These are phyloP conservation scores for Neopestalotiopsis sp. DNA, from an alignment of 2,329 filamentous ascomycete genomes.

Conservation along the genomic window DNA sequence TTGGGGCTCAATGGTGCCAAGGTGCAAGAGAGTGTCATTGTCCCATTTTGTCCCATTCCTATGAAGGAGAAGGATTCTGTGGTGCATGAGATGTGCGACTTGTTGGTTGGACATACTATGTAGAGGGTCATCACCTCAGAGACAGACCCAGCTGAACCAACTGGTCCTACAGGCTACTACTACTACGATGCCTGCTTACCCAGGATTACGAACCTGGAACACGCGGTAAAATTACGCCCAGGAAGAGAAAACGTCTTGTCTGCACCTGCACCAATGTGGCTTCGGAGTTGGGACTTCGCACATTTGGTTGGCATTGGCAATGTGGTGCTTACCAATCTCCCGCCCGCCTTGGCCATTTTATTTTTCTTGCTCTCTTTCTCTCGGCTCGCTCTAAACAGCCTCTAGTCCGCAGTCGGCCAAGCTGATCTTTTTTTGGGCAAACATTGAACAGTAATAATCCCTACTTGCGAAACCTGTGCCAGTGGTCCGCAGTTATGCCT, in stretches of 20 bases:
- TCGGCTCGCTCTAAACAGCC: not conserved
- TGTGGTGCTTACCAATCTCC: constrained; percentile 13
- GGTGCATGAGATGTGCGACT: constrained; percentile 1
- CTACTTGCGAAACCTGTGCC: constrained; percentile 3
- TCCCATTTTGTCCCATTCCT: not conserved
- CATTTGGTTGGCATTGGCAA: not conserved
- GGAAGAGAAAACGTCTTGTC: not conserved
- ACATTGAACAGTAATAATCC: not conserved
- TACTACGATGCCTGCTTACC: not conserved
- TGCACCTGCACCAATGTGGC: constrained; percentile 9
- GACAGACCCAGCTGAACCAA: not conserved
- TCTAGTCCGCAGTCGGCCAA: not conserved
- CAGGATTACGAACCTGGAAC: not conserved
- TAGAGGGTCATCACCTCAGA: not conserved
- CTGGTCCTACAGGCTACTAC: not conserved
- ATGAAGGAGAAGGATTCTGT: not conserved
- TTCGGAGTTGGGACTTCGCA: constrained; percentile 7
- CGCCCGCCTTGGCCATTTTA: not conserved
- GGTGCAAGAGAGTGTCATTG: not conserved
- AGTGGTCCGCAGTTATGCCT: constrained; percentile 13
- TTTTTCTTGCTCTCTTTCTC: not conserved
- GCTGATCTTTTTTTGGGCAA: not conserved
- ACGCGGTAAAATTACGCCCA: constrained; percentile 1
- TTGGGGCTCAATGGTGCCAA: not conserved
- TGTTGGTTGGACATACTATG: not conserved